These are phyloP conservation scores for Trapa incisa DNA, from an alignment of 345 rosid genomes.

Conservation along the genomic window DNA sequence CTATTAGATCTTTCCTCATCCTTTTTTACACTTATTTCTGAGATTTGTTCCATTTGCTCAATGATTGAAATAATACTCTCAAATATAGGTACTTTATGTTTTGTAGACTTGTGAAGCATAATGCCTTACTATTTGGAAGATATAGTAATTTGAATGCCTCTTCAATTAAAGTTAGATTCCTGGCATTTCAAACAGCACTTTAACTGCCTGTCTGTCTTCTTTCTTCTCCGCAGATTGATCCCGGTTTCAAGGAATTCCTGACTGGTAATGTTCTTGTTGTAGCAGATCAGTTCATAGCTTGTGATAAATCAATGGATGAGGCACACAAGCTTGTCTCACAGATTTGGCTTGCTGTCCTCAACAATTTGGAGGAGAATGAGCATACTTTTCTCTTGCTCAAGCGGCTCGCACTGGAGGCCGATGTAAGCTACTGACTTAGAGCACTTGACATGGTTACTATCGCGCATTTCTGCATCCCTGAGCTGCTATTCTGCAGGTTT, in stretches of 20 bases:
- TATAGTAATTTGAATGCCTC: neutral
- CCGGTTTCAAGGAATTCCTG: neutral
- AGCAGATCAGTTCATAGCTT: constrained; percentile 73
- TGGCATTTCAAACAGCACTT: neutral
- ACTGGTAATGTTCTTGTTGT: constrained; percentile 2
- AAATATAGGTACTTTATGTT: neutral
- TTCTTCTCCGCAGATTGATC: neutral
- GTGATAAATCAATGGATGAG: constrained; percentile 56
- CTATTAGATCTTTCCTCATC: neutral
- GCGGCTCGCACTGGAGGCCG: constrained; percentile 57
- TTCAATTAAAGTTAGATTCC: neutral
- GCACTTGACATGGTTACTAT: neutral
- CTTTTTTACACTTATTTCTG: neutral
- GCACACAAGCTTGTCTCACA: constrained; percentile 70
- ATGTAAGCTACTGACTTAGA: constrained; percentile 32
- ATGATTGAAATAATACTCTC: neutral
- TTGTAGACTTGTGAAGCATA: neutral
- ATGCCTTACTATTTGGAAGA: neutral
- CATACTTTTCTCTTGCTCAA: constrained; percentile 63
- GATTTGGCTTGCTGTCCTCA: constrained; percentile 76
- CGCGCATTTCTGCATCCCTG: neutral
- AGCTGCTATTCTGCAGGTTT: constrained; percentile 29
- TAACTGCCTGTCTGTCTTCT: neutral
- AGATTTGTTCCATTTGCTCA: neutral
- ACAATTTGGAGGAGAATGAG: constrained; percentile 68